Percentiles rank a stretch among this genome's conserved stretches.
Evolutionary conservation across 2,329 filamentous ascomycete genomes (phyloP).

Genomic region (Fusarium musae): DNA sequence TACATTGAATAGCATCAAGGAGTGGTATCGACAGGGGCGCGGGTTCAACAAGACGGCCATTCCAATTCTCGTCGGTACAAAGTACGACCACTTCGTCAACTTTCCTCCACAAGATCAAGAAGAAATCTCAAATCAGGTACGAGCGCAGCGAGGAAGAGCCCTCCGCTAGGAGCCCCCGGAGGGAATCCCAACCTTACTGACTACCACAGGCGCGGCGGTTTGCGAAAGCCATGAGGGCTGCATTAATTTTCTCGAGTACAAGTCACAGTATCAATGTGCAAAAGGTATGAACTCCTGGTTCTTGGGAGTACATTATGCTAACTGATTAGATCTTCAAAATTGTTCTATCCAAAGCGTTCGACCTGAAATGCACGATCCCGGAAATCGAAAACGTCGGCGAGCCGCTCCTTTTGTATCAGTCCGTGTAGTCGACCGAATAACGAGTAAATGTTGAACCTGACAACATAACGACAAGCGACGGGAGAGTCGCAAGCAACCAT

Average conservation of each 20-base stretch:
- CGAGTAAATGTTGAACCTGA: constrained; percentile 40
- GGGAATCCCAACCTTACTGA: constrained; percentile 5
- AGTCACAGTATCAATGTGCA: constrained; percentile 99
- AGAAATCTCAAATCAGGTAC: constrained; percentile 95
- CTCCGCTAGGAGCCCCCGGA: constrained; percentile 2
- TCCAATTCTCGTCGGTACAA: constrained; percentile 94
- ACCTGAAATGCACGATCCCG: constrained; percentile 98
- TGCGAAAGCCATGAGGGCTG: constrained; percentile 97
- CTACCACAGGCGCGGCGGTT: constrained; percentile 84
- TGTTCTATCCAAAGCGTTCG: constrained; percentile 97
- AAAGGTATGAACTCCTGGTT: constrained; percentile 69
- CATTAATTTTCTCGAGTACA: constrained; percentile 97
- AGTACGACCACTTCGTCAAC: constrained; percentile 99
- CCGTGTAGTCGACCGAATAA: constrained; percentile 50
- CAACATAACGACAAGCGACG: constrained; percentile 34
- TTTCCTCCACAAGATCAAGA: constrained; percentile 97
- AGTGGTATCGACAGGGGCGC: constrained; percentile 97
- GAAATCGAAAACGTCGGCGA: constrained; percentile 99
- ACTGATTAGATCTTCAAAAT: constrained; percentile 93
- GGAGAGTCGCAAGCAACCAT: constrained; percentile 9
- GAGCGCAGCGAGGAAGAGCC: constrained; percentile 20
- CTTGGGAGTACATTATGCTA: neutral
- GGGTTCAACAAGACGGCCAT: constrained; percentile 99
- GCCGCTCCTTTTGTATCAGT: constrained; percentile 90
- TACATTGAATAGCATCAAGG: constrained; percentile 98